Evolutionary conservation across 768 basidiomycete genomes (phyloP), one percentile per base, ranked within the genome.

Genomic region (Phaeotremella fagi): DNA sequence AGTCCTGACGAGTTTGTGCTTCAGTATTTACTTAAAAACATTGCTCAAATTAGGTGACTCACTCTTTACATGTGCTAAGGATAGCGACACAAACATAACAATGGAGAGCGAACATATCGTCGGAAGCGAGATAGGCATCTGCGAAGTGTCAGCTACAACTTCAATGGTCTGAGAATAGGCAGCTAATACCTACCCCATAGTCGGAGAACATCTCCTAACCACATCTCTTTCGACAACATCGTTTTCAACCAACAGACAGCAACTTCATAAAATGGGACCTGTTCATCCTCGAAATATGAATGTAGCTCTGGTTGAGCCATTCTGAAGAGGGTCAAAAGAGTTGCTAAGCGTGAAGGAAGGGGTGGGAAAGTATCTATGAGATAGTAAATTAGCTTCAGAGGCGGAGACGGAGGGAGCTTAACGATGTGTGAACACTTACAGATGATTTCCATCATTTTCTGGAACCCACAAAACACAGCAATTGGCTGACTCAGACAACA

Each of bases 31-130:
- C n/a, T n/a, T n/a, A n/a, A n/a, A n/a, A n/a, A n/a, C n/a, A 18
- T 31, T 16, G 18, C 9, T 18, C 4, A 20, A 45, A 26, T 22
- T n/a, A n/a, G n/a, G 2, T 15, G 11, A 61, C 68, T 45, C 37
- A 70, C 68, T 70, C 68, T 60, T 61, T 63, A 37, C 65, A 70
- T 2, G 68, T 70, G 5, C 59, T 49, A 4, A 70, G 41, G 5
- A 70, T 62, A 0, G 68, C 61, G 3, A 70, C 68, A 42, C 65
- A 70, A n/a, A 67, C 63, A 43, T 70, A 70, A 41, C 68, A 70
- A 46, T 70, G 68, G 18, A 70, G 47, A 16, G 57, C 60, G 51
- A 70, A 70, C 68, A 65, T 70, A 54, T 70, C 65, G 25, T 64
- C 66, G 14, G 63, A 57, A 4, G 68, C 68, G 27, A 70, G 57